Conservation (phyloP, 768 basidiomycete genomes). For the Cystobasidium ongulense region DNA sequence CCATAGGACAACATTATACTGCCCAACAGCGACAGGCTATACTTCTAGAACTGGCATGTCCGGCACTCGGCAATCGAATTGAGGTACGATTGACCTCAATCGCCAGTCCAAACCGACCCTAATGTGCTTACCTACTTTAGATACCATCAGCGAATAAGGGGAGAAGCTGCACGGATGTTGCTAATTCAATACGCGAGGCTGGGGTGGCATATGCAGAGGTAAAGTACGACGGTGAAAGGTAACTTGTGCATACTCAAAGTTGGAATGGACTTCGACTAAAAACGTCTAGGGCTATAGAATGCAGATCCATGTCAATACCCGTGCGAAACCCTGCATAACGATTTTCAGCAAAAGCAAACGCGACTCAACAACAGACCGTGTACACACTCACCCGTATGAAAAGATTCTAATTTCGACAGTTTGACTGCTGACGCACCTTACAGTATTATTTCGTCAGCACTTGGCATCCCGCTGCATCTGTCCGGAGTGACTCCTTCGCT, state of each 20-base stretch:
- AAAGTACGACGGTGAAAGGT: slow-evolving; percentile 87
- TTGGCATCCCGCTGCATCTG: slow-evolving; percentile 49
- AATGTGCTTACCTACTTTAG: slow-evolving; percentile 44
- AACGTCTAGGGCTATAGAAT: slow-evolving; percentile 47
- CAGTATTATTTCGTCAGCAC: slow-evolving; percentile 57
- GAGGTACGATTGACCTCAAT: slow-evolving; percentile 55
- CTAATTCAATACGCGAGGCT: slow-evolving; percentile 46
- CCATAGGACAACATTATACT: not conserved
- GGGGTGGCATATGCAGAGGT: slow-evolving; percentile 68
- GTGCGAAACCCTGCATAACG: slow-evolving; percentile 51
- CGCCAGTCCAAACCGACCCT: not conserved
- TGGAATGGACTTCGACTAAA: not conserved
- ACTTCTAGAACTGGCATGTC: slow-evolving; percentile 43
- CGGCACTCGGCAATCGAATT: slow-evolving; percentile 57
- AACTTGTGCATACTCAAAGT: no score
- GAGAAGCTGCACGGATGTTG: slow-evolving; percentile 55
- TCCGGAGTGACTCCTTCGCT: slow-evolving; percentile 24
- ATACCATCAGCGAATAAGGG: slow-evolving; percentile 80
- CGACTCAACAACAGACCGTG: slow-evolving; percentile 69
- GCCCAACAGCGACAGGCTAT: slow-evolving; percentile 41
- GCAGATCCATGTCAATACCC: slow-evolving; percentile 71
- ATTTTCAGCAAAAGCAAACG: slow-evolving; percentile 84
- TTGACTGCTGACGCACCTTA: slow-evolving; percentile 40
- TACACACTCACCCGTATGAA: slow-evolving; percentile 54
- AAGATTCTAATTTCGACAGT: not conserved